Evolutionary conservation across 2,329 filamentous ascomycete genomes (phyloP).

Genomic region (Hortaea sp.): DNA sequence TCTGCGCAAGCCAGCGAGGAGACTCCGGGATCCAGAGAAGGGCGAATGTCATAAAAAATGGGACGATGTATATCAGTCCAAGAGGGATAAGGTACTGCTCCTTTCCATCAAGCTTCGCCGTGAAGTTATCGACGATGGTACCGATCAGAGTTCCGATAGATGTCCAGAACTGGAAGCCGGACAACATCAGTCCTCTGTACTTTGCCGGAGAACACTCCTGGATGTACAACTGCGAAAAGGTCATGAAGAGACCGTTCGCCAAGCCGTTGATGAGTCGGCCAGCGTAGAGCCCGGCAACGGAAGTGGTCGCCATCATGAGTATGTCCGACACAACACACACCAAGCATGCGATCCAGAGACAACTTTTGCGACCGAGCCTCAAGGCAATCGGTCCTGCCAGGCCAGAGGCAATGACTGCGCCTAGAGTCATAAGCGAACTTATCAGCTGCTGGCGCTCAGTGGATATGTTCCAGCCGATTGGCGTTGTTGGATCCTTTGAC

Average conservation of each 20-base stretch:
- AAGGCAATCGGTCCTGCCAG: slow-evolving; percentile 32
- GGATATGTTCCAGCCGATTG: slow-evolving; percentile 24
- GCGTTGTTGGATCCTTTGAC: no score
- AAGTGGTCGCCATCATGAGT: slow-evolving; percentile 48
- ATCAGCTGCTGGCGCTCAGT: slow-evolving; percentile 36
- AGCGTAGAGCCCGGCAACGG: slow-evolving; percentile 45
- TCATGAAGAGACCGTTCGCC: slow-evolving; percentile 50
- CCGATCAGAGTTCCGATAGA: slow-evolving; percentile 37
- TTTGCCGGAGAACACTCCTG: slow-evolving; percentile 43
- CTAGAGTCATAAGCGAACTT: slow-evolving; percentile 37
- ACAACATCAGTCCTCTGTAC: slow-evolving; percentile 40
- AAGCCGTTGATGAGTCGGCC: slow-evolving; percentile 47
- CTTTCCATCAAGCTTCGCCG: slow-evolving; percentile 18
- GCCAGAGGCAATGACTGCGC: slow-evolving; percentile 35
- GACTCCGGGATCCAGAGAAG: slow-evolving; percentile 29
- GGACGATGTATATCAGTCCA: slow-evolving; percentile 45
- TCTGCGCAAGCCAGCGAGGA: slow-evolving; percentile 33
- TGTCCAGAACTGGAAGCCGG: slow-evolving; percentile 40
- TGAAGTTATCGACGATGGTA: slow-evolving; percentile 44
- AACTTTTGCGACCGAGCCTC: slow-evolving; percentile 35
- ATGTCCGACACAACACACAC: slow-evolving; percentile 43
- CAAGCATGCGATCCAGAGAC: slow-evolving; percentile 39
- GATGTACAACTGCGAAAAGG: slow-evolving; percentile 42
- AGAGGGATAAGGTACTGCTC: slow-evolving; percentile 38
- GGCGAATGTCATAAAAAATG: slow-evolving; percentile 35